Base-by-base conservation (phyloP, 768 basidiomycete genomes). In the Mycena maculata region DNA sequence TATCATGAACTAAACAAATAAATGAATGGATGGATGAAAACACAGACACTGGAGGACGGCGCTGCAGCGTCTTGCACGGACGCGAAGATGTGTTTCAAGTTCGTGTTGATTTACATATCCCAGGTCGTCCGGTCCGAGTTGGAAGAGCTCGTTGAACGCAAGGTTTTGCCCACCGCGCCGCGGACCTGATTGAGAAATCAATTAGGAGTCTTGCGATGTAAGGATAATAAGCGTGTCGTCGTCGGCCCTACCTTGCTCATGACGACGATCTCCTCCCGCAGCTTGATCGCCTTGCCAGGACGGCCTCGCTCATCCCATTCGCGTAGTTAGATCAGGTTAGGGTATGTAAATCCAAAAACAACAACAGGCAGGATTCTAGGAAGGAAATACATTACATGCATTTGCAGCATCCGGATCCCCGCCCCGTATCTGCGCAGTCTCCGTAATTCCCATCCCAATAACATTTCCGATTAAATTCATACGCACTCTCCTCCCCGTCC, bases 41-140 rank as follows among this genome's bases (percentile, higher is more conserved):
- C 13, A 55, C 57, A 3, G 16, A 63, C 85, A 85, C 73, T 85
- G 88, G 22, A 89, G 78, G 1, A 90, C 71, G 70, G 90, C 89
- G 60, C 90, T 81, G 60, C 89, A 86, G 60, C 81, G 49, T 77
- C 72, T 69, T 82, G 79, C 13, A 86, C 82, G 15, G 84, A 77
- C 28, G 85, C 87, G 66, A 90, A 89, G 72, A 90, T 88, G 71
- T 86, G 84, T 79, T 85, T 87, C 66, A 86, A 84, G 67, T 2
- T 86, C 86, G 31, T 76, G 70, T 65, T 85, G 81, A 65, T 87
- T 88, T 54, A 84, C 82, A 64, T 82, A 86, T 18, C 85, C 85
- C 6, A 75, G 74, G 27, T 76, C 70, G 54, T 85, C 83, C 18
- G 76, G 74, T 47, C 78, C 48, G 20, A n/a, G 20, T 5, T 22